Base-by-base conservation (phyloP, 441 rosid genomes). In the Cnidoscolus chayamansa region DNA sequence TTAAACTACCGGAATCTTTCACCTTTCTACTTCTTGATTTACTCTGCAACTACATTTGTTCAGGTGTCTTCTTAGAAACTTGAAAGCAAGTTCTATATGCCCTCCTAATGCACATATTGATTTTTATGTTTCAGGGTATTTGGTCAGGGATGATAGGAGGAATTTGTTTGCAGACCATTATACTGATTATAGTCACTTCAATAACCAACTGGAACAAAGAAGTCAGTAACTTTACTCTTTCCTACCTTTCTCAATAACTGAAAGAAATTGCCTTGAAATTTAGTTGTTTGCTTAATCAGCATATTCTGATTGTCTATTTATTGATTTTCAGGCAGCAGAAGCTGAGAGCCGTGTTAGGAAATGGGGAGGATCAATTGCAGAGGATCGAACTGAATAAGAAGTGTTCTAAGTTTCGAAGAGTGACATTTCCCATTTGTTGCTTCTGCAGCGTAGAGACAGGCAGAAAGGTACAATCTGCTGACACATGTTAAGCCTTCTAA, bases 131-230 rank as follows among this genome's bases (percentile, higher is more conserved):
- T 73, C 84, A 93, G 98, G 96, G 97, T 54, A 84, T 93, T 68
- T 93, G 98, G 97, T 87, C 93, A 16, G 98, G 98, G 32, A 91
- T 91, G 97, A 85, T 88, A 25, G 96, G 89, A 37, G 97, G 97
- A 55, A 85, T 89, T 54, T 73, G 75, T 54, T 81, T 93, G 74
- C 98, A 93, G 71, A 93, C 96, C 64, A n/a, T 86, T 69, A 85
- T 87, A 69, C 76, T 88, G 79, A 75, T 88, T 51, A 78, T 86
- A 43, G 74, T 91, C 64, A 86, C 91, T 71, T 84, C 90, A 71
- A 45, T 77, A 30, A 91, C 94, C 50, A 86, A 91, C 76, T 93
- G 96, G 96, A 81, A 74, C 40, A 86, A 54, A 81, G 97, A 91
- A 83, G 98, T 93, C 15, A 66, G 82, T 67, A 45, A 8, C 3